phyloP scores from a whole-genome alignment of 2,329 filamentous ascomycete species.

The Amylocarpus encephaloides region DNA sequence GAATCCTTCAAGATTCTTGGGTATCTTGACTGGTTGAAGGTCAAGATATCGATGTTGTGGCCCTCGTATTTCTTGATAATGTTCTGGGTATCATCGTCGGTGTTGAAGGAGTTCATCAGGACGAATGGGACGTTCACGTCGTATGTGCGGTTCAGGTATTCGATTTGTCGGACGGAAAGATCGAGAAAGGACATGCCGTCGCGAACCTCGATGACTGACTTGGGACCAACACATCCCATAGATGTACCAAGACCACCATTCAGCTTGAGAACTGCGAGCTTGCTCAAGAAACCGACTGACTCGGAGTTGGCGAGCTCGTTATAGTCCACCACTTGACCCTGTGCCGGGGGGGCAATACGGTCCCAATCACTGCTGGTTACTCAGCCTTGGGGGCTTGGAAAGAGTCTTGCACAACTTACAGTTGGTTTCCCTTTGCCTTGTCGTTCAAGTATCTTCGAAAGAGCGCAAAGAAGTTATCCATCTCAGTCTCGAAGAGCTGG shows the following conservation, averaged over 20 bases:
- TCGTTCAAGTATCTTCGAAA: conserved; percentile 98
- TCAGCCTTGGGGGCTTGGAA: not conserved
- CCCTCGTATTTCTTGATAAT: conserved; percentile 99
- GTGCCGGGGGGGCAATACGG: conserved; percentile 87
- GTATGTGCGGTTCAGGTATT: conserved; percentile 98
- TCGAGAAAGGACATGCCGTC: conserved; percentile 99
- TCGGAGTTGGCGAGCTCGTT: conserved; percentile 82
- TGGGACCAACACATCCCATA: conserved; percentile 98
- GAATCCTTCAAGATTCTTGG: conserved; percentile 98
- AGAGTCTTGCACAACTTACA: conserved; percentile 44
- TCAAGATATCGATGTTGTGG: conserved; percentile 98
- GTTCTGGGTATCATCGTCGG: conserved; percentile 91
- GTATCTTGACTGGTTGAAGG: conserved; percentile 99
- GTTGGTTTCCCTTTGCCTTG: conserved; percentile 93
- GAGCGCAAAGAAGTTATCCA: conserved; percentile 99
- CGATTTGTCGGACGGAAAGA: conserved; percentile 95
- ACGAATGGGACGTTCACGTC: conserved; percentile 95
- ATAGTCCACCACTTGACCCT: conserved; percentile 93
- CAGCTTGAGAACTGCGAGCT: conserved; percentile 97
- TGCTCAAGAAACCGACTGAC: conserved; percentile 90
- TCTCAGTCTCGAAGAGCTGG: conserved; percentile 93
- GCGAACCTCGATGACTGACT: conserved; percentile 98
- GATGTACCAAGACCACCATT: conserved; percentile 99
- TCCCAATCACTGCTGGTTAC: conserved; percentile 71
- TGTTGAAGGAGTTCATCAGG: conserved; percentile 99